Conservation (phyloP, 2,329 filamentous ascomycete genomes). For the Dactylellina parvicollis region DNA sequence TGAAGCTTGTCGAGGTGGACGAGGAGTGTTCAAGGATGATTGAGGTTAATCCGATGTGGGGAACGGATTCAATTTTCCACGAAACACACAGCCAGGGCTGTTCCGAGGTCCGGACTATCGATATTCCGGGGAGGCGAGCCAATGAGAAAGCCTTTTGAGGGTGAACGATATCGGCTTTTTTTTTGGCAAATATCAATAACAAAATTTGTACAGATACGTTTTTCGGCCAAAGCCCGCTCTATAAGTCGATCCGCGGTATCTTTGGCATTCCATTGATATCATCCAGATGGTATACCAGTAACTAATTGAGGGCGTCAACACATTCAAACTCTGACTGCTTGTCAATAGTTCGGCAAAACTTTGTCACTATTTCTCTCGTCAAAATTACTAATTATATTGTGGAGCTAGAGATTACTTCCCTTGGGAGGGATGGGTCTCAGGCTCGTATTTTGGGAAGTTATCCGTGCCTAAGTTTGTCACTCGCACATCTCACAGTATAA, state of each 20-base stretch:
- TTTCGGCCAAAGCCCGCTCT: neutral
- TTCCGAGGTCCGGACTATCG: slow-evolving; percentile 46
- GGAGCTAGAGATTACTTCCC: too few species aligned
- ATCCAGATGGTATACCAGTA: too few species aligned
- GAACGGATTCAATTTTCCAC: slow-evolving; percentile 54
- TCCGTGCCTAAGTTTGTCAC: too few species aligned
- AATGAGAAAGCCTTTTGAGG: neutral
- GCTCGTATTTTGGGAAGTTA: too few species aligned
- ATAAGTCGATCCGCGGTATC: neutral
- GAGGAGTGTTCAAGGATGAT: slow-evolving; percentile 5
- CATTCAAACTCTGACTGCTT: too few species aligned
- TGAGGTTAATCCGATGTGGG: slow-evolving; percentile 53
- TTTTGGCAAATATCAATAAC: slow-evolving; percentile 7
- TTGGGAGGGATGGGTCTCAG: too few species aligned
- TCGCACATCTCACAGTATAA: too few species aligned
- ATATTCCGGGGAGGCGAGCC: slow-evolving; percentile 34
- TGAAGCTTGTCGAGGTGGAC: slow-evolving; percentile 1
- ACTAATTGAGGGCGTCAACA: too few species aligned
- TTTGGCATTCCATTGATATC: neutral
- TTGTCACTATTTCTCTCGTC: too few species aligned
- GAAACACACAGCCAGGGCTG: slow-evolving; percentile 48
- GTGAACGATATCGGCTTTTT: slow-evolving; percentile 3
- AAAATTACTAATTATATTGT: too few species aligned
- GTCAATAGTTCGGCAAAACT: too few species aligned
- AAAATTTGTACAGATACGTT: neutral